Evolutionary conservation across 2,329 filamentous ascomycete genomes (phyloP).

Genomic region (Nectriaceae sp.): DNA sequence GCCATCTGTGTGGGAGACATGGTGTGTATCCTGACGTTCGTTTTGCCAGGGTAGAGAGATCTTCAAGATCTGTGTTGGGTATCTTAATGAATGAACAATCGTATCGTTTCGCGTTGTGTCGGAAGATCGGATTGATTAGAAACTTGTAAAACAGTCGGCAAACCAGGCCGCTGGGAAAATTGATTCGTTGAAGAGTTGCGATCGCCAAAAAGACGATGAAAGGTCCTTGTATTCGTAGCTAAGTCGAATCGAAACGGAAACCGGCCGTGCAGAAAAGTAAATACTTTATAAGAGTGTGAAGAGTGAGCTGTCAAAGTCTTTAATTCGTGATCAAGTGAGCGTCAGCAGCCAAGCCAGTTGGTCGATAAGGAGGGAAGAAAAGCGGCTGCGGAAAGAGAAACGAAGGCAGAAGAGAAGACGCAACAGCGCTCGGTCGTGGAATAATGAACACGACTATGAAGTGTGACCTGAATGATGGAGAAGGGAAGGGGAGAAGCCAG

Average conservation of each 20-base stretch:
- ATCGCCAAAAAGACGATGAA: neutral
- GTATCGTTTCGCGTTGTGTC: too few relatives aligned
- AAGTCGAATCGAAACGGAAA: conserved; percentile 25
- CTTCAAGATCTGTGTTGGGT: too few relatives aligned
- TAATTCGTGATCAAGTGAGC: conserved; percentile 52
- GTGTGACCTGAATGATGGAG: neutral
- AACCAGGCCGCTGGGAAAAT: conserved; percentile 6
- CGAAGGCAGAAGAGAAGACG: conserved; percentile 29
- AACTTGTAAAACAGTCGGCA: neutral
- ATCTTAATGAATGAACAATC: too few relatives aligned
- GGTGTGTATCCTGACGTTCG: conserved; percentile 20
- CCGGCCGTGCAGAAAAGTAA: conserved; percentile 20
- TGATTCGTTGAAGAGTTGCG: conserved; percentile 1
- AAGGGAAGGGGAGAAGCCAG: conserved; percentile 24
- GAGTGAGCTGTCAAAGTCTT: too few relatives aligned
- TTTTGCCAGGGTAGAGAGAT: too few relatives aligned
- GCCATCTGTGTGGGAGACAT: conserved; percentile 56
- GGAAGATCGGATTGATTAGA: too few relatives aligned
- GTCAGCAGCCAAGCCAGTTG: conserved; percentile 62
- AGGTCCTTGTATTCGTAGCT: neutral
- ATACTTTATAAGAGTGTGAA: neutral
- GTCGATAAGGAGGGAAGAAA: conserved; percentile 40
- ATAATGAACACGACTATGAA: conserved; percentile 5
- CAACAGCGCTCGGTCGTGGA: conserved; percentile 28
- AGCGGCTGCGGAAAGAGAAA: conserved; percentile 36